These are phyloP conservation scores for Microcos paniculata DNA, from an alignment of 345 rosid genomes.

Conservation along the genomic window DNA sequence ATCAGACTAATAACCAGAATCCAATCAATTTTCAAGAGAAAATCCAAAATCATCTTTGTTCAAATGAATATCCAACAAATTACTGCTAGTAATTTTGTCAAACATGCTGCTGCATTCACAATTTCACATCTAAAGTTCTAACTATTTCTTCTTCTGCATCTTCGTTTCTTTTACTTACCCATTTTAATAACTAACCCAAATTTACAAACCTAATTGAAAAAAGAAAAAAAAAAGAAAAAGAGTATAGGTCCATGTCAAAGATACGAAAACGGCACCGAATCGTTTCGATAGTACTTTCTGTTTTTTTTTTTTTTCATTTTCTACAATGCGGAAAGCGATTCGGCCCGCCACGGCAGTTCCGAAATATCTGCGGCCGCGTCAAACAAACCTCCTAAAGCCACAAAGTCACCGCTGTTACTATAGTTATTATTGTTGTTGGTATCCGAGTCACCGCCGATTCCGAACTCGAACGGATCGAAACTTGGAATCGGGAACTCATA, in stretches of 20 bases:
- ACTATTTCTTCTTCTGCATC: too few species aligned
- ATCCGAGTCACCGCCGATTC: constrained; percentile 27
- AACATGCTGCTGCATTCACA: too few species aligned
- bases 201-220: neutral
- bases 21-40: too few species aligned
- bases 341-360: constrained; percentile 51
- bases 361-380: constrained; percentile 48
- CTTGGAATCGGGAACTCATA: constrained; percentile 41
- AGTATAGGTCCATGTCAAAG: neutral
- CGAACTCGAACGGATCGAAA: constrained; percentile 51
- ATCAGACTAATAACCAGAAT: too few species aligned
- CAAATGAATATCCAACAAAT: too few species aligned
- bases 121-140: too few species aligned
- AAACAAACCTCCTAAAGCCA: constrained; percentile 59
- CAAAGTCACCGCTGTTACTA: constrained; percentile 40
- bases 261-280: neutral
- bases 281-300: neutral
- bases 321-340: constrained; percentile 51
- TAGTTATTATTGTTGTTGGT: neutral
- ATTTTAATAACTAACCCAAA: neutral
- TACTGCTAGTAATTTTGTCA: too few species aligned
- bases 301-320: neutral
- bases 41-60: too few species aligned
- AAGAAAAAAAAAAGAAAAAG: neutral
- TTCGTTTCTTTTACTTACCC: too few species aligned